Conservation (phyloP, 768 basidiomycete species). For the Sporobolomyces pararoseus region DNA sequence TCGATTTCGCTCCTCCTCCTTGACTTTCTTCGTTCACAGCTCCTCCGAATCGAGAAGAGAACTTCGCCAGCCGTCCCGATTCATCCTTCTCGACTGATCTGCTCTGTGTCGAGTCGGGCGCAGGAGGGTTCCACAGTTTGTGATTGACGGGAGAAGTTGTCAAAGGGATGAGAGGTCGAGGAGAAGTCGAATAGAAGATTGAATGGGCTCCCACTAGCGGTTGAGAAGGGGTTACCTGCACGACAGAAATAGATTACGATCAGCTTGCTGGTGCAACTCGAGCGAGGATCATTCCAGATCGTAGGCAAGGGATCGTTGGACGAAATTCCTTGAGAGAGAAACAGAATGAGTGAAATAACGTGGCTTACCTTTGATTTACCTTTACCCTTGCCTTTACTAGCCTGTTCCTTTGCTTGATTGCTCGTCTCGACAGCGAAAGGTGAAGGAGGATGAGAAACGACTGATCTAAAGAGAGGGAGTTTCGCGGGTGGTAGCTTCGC, state of each 20-base stretch:
- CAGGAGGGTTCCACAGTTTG: conserved; percentile 42
- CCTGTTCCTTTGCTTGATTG: not conserved
- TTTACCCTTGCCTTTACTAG: conserved; percentile 5
- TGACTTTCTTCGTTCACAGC: not conserved
- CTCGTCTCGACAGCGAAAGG: conserved; percentile 21
- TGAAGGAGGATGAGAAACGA: conserved; percentile 35
- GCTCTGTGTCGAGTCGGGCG: conserved; percentile 14
- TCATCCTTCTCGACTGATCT: conserved; percentile 38
- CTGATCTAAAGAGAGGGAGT: conserved; percentile 34
- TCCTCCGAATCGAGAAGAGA: conserved; percentile 21
- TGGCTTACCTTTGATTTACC: conserved; percentile 2
- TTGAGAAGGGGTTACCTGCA: not conserved
- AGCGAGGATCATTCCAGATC: too few species aligned
- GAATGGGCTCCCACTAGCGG: conserved; percentile 28
- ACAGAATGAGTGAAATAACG: too few species aligned
- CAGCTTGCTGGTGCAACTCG: too few species aligned
- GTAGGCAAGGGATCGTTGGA: too few species aligned
- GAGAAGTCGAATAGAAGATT: conserved; percentile 35
- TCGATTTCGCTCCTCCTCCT: not conserved
- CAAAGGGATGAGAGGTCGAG: conserved; percentile 37
- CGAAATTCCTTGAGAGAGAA: too few species aligned
- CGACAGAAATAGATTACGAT: too few species aligned
- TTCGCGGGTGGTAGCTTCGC: conserved; percentile 28
- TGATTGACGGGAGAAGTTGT: conserved; percentile 38
- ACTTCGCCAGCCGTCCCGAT: conserved; percentile 26